phyloP scores from a whole-genome alignment of 768 basidiomycete species.

The Leccinum obscurum region DNA sequence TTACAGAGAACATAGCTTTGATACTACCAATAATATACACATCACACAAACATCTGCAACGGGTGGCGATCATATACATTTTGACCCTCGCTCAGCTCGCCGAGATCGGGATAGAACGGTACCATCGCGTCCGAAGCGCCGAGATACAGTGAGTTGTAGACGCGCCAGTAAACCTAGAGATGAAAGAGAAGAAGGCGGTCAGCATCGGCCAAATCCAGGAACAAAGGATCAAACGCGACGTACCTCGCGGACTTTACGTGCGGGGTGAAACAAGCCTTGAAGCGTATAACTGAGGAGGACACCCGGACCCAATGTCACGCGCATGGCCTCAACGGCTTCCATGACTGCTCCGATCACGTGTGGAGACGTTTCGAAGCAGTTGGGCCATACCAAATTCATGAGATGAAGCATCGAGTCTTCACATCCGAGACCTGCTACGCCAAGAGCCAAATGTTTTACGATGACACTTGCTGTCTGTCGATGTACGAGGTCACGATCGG shows the following conservation, averaged over 20 bases:
- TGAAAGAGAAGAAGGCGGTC: not conserved
- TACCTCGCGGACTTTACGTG: constrained; percentile 94
- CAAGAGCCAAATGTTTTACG: constrained; percentile 96
- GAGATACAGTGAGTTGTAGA: constrained; percentile 93
- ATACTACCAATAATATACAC: constrained; percentile 9
- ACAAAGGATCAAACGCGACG: constrained; percentile 18
- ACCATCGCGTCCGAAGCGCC: constrained; percentile 91
- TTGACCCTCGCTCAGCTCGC: constrained; percentile 88
- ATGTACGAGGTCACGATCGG: constrained; percentile 97
- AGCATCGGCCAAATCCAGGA: not conserved
- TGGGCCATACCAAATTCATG: constrained; percentile 99
- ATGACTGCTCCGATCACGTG: constrained; percentile 98
- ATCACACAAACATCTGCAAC: constrained; percentile 79
- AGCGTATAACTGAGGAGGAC: constrained; percentile 89
- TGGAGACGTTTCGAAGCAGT: constrained; percentile 97
- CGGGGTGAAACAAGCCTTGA: constrained; percentile 96
- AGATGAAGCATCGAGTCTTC: constrained; percentile 98
- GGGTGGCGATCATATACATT: constrained; percentile 87
- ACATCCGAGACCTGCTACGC: constrained; percentile 94
- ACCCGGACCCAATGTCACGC: constrained; percentile 93
- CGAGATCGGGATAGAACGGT: constrained; percentile 91
- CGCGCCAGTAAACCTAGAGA: constrained; percentile 78
- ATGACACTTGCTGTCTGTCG: constrained; percentile 98
- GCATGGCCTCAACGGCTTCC: constrained; percentile 98
- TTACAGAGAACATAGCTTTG: constrained; percentile 8